Base-by-base conservation (phyloP, 2,329 filamentous ascomycete genomes). In the Chaetothyriales sp. region DNA sequence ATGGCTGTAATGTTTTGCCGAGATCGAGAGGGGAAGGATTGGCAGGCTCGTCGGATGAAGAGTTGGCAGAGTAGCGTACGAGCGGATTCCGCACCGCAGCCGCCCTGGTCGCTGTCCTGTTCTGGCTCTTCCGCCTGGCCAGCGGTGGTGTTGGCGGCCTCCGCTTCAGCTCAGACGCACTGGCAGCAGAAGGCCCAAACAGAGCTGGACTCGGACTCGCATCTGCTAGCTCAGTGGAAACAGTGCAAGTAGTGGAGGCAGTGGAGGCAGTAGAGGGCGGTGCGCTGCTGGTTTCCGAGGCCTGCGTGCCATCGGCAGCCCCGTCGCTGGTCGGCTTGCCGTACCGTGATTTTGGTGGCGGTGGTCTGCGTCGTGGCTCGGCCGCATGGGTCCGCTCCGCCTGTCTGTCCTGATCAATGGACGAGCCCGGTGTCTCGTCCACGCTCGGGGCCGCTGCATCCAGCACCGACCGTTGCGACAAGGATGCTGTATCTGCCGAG, bases 391-490 rank as follows among this genome's bases (percentile, higher is more conserved):
- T 48, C 10, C 20, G 13, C 18, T 33, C 46, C 47, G 80, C 77
- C 2, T 73, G 69, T 9, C 72, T 70, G 2, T 75, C 74, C 55
- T 74, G 71, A 50, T 82, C 80, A 58, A 79, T 75, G 6, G 78
- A 81, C 46, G 76, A 80, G 25, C 75, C 73, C 29, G 77, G 77
- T 15, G 77, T 77, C 43, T 80, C 78, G 50, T 62, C 57, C 46
- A 66, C 63, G 44, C 64, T 53, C 53, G 73, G 69, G 46, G 70
- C 67, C 48, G 67, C 60, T n/a, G 68, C 61, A 58, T 83, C 78
- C 56, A 77, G 75, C 15, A 80, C 70, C 5, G 80, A 82, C 53
- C 79, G 76, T 45, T 75, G 73, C 44, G 79, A 80, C 55, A 76
- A 65, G 8, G 79, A 81, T 19, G 77, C 79, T 9, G 74, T 70